These are phyloP conservation scores for Beauveria scarabaeidicola DNA, from an alignment of 2,329 filamentous ascomycete species.

Conservation along the genomic window DNA sequence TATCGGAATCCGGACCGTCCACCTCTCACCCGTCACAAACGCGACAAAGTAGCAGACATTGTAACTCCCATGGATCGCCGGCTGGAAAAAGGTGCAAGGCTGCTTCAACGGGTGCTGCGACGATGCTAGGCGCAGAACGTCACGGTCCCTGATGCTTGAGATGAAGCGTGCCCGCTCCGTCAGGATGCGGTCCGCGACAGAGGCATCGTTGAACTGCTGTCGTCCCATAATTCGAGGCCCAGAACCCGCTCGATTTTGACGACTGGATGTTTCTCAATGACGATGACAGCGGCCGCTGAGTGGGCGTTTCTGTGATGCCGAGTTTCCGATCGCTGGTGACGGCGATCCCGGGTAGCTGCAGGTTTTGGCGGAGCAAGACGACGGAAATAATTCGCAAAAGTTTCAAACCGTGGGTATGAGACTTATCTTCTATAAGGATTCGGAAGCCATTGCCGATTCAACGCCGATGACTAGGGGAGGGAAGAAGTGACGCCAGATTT, in stretches of 20 bases:
- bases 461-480: not conserved
- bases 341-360: too few species aligned
- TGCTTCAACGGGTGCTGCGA: conserved; percentile 13
- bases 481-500: not conserved
- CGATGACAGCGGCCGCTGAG: not conserved
- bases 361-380: not conserved
- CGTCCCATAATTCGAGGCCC: not conserved
- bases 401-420: not conserved
- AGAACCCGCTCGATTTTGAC: too few species aligned
- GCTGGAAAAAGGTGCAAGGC: conserved; percentile 14
- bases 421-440: not conserved
- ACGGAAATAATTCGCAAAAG: too few species aligned
- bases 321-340: not conserved
- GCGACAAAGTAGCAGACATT: conserved; percentile 17
- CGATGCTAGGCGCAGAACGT: conserved; percentile 11
- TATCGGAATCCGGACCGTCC: conserved; percentile 15
- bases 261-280: not conserved
- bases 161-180: conserved; percentile 12
- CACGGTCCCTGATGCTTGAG: conserved; percentile 7
- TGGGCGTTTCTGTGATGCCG: not conserved
- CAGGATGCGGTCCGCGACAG: not conserved
- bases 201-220: not conserved
- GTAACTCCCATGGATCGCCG: conserved; percentile 13
- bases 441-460: not conserved
- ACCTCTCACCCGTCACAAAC: conserved; percentile 11